phyloP scores from a whole-genome alignment of 1,139 yeast species.

The Suhomyces taliae region DNA sequence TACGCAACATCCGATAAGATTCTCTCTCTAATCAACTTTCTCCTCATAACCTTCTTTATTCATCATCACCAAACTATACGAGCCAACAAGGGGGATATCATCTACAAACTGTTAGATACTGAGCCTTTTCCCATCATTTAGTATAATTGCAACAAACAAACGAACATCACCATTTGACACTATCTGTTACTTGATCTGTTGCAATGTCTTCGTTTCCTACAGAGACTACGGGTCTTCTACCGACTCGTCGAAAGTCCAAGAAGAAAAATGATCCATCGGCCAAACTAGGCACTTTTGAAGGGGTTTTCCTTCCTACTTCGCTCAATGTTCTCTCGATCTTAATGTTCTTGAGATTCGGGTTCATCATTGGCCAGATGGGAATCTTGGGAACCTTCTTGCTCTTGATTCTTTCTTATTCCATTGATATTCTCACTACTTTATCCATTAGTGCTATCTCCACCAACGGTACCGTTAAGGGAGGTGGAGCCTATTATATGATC shows the following conservation, averaged over 20 bases:
- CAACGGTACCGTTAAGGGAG: constrained; percentile 80
- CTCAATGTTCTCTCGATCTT: constrained; percentile 74
- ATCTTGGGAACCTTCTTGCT: constrained; percentile 60
- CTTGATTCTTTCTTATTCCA: constrained; percentile 59
- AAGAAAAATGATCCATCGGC: constrained; percentile 7
- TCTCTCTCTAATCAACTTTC: no score
- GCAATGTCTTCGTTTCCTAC: constrained; percentile 7
- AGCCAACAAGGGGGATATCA: no score
- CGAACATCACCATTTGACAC: no score
- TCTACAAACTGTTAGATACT: no score
- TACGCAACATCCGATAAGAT: no score
- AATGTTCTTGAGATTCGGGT: constrained; percentile 80
- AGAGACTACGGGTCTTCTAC: constrained; percentile 11
- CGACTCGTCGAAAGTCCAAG: constrained; percentile 6
- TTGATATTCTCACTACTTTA: constrained; percentile 66
- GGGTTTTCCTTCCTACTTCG: constrained; percentile 77
- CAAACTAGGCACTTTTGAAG: constrained; percentile 72
- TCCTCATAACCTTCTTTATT: no score
- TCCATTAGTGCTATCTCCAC: constrained; percentile 80
- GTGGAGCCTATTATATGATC: constrained; percentile 84
- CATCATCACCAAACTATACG: no score
- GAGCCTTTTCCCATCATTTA: no score
- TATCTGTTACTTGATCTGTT: background rate
- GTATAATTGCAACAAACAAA: no score
- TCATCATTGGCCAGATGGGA: constrained; percentile 78